Conservation (phyloP, 2,329 filamentous ascomycete species). For the Parafenestella ontariensis region DNA sequence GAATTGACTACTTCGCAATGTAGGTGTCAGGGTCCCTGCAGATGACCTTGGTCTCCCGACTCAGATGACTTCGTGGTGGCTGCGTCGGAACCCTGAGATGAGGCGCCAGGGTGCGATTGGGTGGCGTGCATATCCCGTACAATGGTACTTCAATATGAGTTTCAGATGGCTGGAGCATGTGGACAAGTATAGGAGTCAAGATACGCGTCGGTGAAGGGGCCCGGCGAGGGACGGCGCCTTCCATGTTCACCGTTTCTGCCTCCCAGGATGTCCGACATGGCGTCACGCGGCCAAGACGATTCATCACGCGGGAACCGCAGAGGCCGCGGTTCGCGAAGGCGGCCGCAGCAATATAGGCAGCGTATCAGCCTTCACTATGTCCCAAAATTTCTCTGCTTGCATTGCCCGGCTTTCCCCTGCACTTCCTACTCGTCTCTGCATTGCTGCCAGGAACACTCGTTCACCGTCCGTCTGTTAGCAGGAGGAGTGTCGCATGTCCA, state of each 20-base stretch:
- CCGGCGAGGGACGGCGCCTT: constrained; percentile 2
- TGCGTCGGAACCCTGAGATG: not conserved
- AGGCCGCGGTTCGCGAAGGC: constrained; percentile 4
- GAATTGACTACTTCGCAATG: not conserved
- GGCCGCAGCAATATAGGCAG: constrained; percentile 12
- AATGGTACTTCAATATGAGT: constrained; percentile 7
- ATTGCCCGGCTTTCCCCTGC: constrained; percentile 1
- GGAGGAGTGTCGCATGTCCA: constrained; percentile 11
- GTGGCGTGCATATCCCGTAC: not conserved
- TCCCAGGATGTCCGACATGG: constrained; percentile 10
- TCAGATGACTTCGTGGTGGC: constrained; percentile 21
- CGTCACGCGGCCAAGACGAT: constrained; percentile 21
- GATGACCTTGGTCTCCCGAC: constrained; percentile 15
- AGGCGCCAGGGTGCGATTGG: constrained; percentile 15
- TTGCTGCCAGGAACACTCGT: not conserved
- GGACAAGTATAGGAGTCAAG: not conserved
- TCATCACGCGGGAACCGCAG: constrained; percentile 23
- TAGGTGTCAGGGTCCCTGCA: constrained; percentile 11
- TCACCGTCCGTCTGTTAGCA: not conserved
- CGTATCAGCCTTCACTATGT: constrained; percentile 3
- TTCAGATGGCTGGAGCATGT: constrained; percentile 16
- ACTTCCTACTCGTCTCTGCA: constrained; percentile 10
- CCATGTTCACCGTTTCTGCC: constrained; percentile 5
- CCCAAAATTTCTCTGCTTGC: constrained; percentile 1
- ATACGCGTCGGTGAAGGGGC: constrained; percentile 5